Evolutionary conservation across 75 land plant genomes (phyloP), one percentile per base, ranked within the genome.

Genomic region (Cupressus sempervirens): DNA sequence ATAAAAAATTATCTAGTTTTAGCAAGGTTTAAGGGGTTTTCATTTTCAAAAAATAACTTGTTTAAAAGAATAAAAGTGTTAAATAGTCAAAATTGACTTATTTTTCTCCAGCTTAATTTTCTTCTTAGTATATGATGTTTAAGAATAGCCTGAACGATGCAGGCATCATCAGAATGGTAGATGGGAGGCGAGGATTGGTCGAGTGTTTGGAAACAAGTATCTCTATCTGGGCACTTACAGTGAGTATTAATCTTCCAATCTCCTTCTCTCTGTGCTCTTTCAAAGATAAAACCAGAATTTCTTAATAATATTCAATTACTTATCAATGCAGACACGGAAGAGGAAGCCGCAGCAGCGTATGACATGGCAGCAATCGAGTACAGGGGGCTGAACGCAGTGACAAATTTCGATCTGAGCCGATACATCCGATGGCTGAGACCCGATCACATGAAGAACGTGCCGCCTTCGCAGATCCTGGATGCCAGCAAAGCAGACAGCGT

Each of bases 121-220:
- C n/a, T n/a, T n/a, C n/a, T n/a, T n/a, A n/a, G n/a, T n/a, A n/a
- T n/a, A n/a, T n/a, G n/a, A n/a, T n/a, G n/a, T n/a, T n/a, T n/a
- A n/a, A n/a, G n/a, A n/a, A n/a, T n/a, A n/a, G n/a, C 1, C 2
- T 38, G 32, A 72, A 72, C 32, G 35, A 4, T 72, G 74, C 85
- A 93, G 94, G 86, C 96, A 94, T 84, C 95, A 91, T 80, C 93
- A 91, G 32, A 93, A 91, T 79, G 96, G 95, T 4, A 82, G 94
- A 86, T 94, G 96, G 96, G 95, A 95, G 84, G 94, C 96, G 56
- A 91, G 95, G 70, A 93, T 94, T 29, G 96, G 96, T 10, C 93
- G 95, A 45, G 92, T 93, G 18, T 92, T 88, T 26, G 95, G 96
- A 45, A 95, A 93, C 90, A 95, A 95, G 81, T 92, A 95, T 84